Evolutionary conservation across 257 asterid genomes (phyloP), one percentile per base, ranked within the genome.

Genomic region (Leonotis leonurus): DNA sequence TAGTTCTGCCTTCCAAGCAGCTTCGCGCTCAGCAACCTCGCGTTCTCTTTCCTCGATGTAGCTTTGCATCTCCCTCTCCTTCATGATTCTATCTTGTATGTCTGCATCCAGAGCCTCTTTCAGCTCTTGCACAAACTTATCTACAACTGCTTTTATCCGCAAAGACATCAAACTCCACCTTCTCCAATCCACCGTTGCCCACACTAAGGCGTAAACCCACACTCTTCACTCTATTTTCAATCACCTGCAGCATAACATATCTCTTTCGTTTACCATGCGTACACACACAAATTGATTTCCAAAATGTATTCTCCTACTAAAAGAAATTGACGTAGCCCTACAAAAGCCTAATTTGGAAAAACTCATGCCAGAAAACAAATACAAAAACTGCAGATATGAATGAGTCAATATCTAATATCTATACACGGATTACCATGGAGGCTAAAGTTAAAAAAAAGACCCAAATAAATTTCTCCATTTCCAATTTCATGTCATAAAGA

Each of bases 11-110:
- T 92, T 92, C 99, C 99, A 92, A 46, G 99, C 99, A 29, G 97
- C 97, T 82, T 92, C 99, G 0, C 99, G 93, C 69, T 92, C 99
- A 3, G 99, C 96, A 45, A 92, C 99, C 78, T 92, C 97, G 3
- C 99, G 96, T 61, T 92, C 97, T 3, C 99, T 88, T 65, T 92
- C 97, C 70, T 86, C 96, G 2, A 92, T 92, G 73, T 92, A 92
- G 73, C 99, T 89, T 84, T 92, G 99, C 99, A 92, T 86, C 87
- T 92, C 99, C 69, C 97, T 77, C 70, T 92, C 99, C 83, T 92
- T 92, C 99, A 92, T 84, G 46, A 86, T 81, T 72, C 99, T 75
- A 65, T 92, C 99, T 72, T 89, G 96, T 74, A 89, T 86, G 78
- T 92, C 97, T 7, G 97, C 99, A 77, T 89, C 96, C 41, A 92